Conservation (phyloP, 805 yeast species). For the Teunomyces panamensis region DNA sequence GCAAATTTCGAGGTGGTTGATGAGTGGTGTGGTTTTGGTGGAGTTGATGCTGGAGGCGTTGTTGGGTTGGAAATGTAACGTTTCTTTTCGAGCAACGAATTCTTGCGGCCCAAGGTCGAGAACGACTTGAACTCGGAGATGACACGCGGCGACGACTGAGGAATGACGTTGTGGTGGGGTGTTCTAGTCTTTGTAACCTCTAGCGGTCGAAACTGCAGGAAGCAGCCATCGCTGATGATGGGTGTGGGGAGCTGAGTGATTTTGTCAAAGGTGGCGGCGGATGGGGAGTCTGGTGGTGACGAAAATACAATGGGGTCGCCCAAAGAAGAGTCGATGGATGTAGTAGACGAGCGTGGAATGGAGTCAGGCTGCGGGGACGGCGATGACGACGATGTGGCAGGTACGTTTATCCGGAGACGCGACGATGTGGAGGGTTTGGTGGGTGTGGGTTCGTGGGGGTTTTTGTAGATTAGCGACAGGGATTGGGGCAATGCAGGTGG, state of each 20-base stretch:
- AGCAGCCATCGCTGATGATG: conserved; percentile 13
- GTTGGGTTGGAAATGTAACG: conserved; percentile 24
- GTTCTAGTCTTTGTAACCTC: conserved; percentile 6
- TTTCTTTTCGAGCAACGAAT: conserved; percentile 15
- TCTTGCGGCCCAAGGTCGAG: conserved; percentile 15
- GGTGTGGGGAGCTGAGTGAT: conserved; percentile 49
- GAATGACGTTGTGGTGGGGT: not conserved
- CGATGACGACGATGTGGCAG: not conserved
- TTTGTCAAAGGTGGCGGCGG: conserved; percentile 21
- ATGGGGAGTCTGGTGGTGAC: conserved; percentile 10
- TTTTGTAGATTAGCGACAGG: not conserved
- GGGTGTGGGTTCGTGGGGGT: not conserved
- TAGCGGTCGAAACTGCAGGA: conserved; percentile 2
- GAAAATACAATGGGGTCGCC: conserved; percentile 7
- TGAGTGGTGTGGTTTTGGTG: not conserved
- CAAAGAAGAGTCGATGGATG: not conserved
- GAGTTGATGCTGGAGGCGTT: conserved; percentile 4
- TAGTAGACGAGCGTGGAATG: not conserved
- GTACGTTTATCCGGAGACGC: not conserved
- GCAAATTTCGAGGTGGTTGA: conserved; percentile 3
- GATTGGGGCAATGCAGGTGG: not conserved
- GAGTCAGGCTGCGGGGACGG: not conserved
- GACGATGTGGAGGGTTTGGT: not conserved
- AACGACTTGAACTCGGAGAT: conserved; percentile 38
- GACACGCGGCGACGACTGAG: conserved; percentile 18